Evolutionary conservation across 1,284 basidiomycete genomes (phyloP), one percentile per base, ranked within the genome.

Genomic region (Ustilago sp.): DNA sequence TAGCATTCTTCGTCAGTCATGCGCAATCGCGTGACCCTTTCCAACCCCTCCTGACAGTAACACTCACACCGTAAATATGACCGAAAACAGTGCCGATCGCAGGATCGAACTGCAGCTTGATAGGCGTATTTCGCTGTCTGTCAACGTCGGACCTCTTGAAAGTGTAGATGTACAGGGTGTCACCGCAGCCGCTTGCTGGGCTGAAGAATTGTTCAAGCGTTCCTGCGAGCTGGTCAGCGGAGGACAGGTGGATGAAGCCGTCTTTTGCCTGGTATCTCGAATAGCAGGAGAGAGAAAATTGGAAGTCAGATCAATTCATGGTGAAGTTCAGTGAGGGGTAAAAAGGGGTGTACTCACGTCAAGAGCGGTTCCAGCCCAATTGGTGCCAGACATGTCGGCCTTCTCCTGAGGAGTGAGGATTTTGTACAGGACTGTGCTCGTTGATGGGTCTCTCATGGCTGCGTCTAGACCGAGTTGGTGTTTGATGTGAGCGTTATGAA

Each of bases 171-270:
- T 68, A 71, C 5, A 80, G 65, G 2, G 35, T 50, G 45, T 80
- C 63, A 28, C 79, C 76, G 55, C 79, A 80, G 39, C 74, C 71
- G 43, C 64, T 69, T 12, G 47, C 52, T 6, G 63, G 5, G 59
- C 66, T 43, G 62, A 83, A 83, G 78, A 81, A 83, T 56, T 75
- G 75, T 19, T 70, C 56, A 8, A 83, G 72, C 2, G 79, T 80
- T 17, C 73, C 77, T 0, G 80, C 50, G 2, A 81, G 68, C 57
- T 83, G 81, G 34, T 78, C 64, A 4, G 74, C 73, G 8, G 79
- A 77, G 3, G 80, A 81, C n/a, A 81, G 73, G 52, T 83, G 81
- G 38, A 83, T 72, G 59, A 83, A 83, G 48, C 80, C 77, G 65
- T 83, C 81, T 52, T 78, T 80, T 28, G 50, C 57, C 81, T 82